These are phyloP conservation scores for Liquidambar formosana DNA, from an alignment of 164 flowering plant species.

Conservation along the genomic window DNA sequence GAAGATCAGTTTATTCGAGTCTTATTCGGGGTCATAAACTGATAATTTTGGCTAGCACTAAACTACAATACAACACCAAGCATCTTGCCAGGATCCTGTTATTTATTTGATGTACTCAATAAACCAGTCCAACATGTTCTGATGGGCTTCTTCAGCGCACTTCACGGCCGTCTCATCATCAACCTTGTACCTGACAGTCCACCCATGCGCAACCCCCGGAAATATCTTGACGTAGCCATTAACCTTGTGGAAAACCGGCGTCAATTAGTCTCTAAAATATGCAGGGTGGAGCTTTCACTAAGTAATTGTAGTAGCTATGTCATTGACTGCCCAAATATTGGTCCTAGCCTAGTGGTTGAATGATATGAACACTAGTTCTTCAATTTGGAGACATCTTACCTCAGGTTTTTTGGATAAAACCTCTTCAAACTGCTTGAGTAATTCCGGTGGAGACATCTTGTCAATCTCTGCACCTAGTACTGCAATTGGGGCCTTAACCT, in stretches of 20 bases:
- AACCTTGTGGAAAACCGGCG: conserved; percentile 18
- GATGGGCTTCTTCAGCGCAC: conserved; percentile 38
- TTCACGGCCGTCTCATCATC: conserved; percentile 33
- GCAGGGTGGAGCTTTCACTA: too few relatives aligned
- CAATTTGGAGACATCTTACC: conserved; percentile 11
- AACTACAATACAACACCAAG: too few relatives aligned
- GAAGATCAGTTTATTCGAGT: too few relatives aligned
- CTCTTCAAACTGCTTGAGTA: conserved; percentile 31
- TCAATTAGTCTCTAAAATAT: background rate
- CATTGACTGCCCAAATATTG: background rate
- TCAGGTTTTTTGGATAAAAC: conserved; percentile 17
- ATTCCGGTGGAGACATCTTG: conserved; percentile 28
- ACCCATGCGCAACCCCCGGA: conserved; percentile 36
- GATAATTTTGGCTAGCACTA: too few relatives aligned
- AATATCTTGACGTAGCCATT: conserved; percentile 36
- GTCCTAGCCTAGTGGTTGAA: too few relatives aligned
- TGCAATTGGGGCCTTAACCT: conserved; percentile 21
- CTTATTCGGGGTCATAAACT: too few relatives aligned
- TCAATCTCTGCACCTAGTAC: conserved; percentile 35
- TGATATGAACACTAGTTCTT: too few relatives aligned
- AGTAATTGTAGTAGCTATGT: too few relatives aligned
- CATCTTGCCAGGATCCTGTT: too few relatives aligned
- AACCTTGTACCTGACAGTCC: conserved; percentile 36
- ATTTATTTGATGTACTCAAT: conserved; percentile 6
- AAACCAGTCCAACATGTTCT: conserved; percentile 35